Percentiles rank a stretch among this genome's conserved stretches.
These are phyloP conservation scores for Brettanomyces anomalus DNA, from an alignment of 805 yeast genomes.

Conservation along the genomic window DNA sequence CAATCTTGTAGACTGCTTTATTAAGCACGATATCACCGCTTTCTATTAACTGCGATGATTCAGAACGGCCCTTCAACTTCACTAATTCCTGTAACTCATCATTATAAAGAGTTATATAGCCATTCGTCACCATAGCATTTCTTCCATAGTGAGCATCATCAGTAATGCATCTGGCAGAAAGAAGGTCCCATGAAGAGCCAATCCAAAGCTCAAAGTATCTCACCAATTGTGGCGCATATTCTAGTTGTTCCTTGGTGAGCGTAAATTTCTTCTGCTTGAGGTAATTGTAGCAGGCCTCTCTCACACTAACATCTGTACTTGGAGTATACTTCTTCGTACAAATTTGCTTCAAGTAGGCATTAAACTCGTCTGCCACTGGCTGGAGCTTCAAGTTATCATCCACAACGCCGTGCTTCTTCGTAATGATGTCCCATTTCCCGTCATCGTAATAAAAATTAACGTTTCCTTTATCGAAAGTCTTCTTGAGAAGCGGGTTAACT, in stretches of 20 bases:
- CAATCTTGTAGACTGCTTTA: slow-evolving; percentile 18
- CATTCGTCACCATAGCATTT: slow-evolving; percentile 55
- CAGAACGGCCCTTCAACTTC: slow-evolving; percentile 6
- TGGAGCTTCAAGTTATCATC: slow-evolving; percentile 41
- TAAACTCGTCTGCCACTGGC: slow-evolving; percentile 25
- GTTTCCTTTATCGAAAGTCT: slow-evolving; percentile 26
- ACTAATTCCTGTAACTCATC: slow-evolving; percentile 23
- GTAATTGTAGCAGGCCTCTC: slow-evolving; percentile 40
- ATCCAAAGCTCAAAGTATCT: slow-evolving; percentile 66
- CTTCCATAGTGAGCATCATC: slow-evolving; percentile 56
- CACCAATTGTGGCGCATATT: slow-evolving; percentile 39
- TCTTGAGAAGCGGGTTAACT: slow-evolving; percentile 49
- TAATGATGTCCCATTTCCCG: slow-evolving; percentile 14
- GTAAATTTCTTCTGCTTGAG: slow-evolving; percentile 34
- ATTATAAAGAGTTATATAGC: slow-evolving; percentile 35
- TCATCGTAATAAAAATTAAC: slow-evolving; percentile 25
- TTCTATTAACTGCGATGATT: slow-evolving; percentile 6
- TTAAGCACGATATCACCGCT: slow-evolving; percentile 12
- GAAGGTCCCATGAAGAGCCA: slow-evolving; percentile 57
- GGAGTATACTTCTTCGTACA: slow-evolving; percentile 11
- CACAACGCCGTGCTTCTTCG: slow-evolving; percentile 23
- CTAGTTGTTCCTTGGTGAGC: slow-evolving; percentile 42
- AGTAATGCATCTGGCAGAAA: slow-evolving; percentile 47
- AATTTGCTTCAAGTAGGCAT: slow-evolving; percentile 14
- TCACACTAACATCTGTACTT: slow-evolving; percentile 47